These are phyloP conservation scores for Sporothrix brunneoviolacea DNA, from an alignment of 2,329 filamentous ascomycete genomes.

Conservation along the genomic window DNA sequence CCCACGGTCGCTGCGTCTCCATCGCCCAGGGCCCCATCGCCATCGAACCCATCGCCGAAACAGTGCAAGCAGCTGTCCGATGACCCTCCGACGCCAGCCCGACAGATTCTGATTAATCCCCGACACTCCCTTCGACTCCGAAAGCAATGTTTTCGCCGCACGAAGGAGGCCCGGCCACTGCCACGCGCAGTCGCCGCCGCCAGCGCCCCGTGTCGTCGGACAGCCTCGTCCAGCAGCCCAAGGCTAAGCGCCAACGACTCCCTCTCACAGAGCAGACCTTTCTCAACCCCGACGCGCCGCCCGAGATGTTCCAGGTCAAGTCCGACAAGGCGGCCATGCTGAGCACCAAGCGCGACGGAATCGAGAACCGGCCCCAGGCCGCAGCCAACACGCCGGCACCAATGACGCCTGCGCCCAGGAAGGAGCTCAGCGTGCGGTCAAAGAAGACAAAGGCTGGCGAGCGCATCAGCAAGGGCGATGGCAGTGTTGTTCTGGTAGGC, in stretches of 20 bases:
- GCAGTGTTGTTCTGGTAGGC: constrained; percentile 56
- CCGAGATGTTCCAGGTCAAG: constrained; percentile 53
- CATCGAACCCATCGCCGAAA: too few species aligned
- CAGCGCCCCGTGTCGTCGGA: constrained; percentile 54
- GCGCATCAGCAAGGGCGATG: constrained; percentile 59
- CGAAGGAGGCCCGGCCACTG: constrained; percentile 47
- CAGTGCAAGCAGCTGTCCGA: too few species aligned
- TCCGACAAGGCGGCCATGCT: constrained; percentile 42
- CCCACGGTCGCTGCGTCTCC: too few species aligned
- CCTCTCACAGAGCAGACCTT: constrained; percentile 52
- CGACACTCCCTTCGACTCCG: neutral
- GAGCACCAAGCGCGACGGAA: constrained; percentile 39
- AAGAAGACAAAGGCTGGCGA: constrained; percentile 59
- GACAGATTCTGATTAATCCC: neutral
- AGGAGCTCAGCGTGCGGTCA: constrained; percentile 52
- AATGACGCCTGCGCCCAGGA: constrained; percentile 30
- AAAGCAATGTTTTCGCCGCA: constrained; percentile 51
- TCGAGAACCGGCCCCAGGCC: constrained; percentile 32
- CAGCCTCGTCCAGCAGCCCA: constrained; percentile 49
- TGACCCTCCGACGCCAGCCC: neutral
- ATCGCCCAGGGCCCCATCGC: too few species aligned
- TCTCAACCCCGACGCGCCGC: constrained; percentile 41
- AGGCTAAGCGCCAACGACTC: constrained; percentile 56
- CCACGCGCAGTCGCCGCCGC: constrained; percentile 54
- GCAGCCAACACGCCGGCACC: constrained; percentile 3